phyloP scores from a whole-genome alignment of 2,329 filamentous ascomycete species.

The Gnomoniopsis sp. region DNA sequence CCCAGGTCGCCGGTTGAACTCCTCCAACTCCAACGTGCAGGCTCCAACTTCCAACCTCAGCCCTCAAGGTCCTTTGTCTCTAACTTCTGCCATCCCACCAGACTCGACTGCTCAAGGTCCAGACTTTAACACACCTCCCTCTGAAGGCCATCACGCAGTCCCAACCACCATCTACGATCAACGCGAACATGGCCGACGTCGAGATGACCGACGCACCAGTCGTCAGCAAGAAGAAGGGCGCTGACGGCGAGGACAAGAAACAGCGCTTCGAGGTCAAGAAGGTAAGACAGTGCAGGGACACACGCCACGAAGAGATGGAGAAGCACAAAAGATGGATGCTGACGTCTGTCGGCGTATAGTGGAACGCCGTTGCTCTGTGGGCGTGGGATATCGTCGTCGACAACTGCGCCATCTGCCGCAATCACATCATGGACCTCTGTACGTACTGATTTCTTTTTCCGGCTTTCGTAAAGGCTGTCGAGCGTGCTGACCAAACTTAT shows the following conservation, averaged over 20 bases:
- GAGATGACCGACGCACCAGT: slow-evolving; percentile 88
- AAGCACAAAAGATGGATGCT: slow-evolving; percentile 10
- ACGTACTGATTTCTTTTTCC: slow-evolving; percentile 30
- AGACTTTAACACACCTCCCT: not conserved
- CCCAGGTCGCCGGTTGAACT: not conserved
- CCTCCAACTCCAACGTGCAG: not conserved
- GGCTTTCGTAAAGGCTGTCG: not conserved
- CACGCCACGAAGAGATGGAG: not conserved
- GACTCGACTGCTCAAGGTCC: not conserved
- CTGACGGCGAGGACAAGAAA: slow-evolving; percentile 66
- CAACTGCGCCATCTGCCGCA: slow-evolving; percentile 98
- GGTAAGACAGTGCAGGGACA: slow-evolving; percentile 46
- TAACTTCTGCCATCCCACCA: not conserved
- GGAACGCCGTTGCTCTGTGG: slow-evolving; percentile 98
- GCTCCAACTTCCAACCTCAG: not conserved
- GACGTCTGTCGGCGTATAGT: slow-evolving; percentile 49
- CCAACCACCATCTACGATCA: slow-evolving; percentile 18
- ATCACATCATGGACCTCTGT: slow-evolving; percentile 99
- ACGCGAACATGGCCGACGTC: slow-evolving; percentile 77
- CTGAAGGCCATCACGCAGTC: not conserved
- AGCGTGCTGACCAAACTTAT: not conserved
- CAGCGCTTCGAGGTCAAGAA: slow-evolving; percentile 99
- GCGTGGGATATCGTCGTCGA: slow-evolving; percentile 99
- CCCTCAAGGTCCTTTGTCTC: not conserved
- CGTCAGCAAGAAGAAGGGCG: slow-evolving; percentile 51